phyloP scores from a whole-genome alignment of 2,329 filamentous ascomycete species.

The Xylaria sp. region DNA sequence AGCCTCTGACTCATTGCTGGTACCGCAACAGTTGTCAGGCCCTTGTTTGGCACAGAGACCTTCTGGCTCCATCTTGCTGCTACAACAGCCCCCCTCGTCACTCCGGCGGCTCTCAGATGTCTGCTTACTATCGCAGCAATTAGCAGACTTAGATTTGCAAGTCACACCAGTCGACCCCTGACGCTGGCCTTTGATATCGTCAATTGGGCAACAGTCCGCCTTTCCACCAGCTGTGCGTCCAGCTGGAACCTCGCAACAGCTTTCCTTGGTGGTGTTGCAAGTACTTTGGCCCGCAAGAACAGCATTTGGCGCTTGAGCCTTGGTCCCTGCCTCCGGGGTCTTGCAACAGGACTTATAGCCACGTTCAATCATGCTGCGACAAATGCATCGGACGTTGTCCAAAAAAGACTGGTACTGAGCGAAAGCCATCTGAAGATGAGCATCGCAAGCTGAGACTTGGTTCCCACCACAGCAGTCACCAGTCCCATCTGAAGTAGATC shows the following conservation, averaged over 20 bases:
- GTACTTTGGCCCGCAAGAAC: background rate
- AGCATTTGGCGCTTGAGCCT: background rate
- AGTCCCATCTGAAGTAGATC: constrained; percentile 4
- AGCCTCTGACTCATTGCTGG: background rate
- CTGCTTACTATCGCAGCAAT: constrained; percentile 4
- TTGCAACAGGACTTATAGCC: constrained; percentile 31
- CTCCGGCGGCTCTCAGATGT: background rate
- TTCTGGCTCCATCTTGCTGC: constrained; percentile 3
- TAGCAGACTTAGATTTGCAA: background rate
- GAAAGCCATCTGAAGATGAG: constrained; percentile 31
- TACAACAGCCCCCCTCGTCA: constrained; percentile 5
- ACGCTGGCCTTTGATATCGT: background rate
- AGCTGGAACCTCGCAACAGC: background rate
- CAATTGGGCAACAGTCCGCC: constrained; percentile 6
- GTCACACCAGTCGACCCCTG: background rate
- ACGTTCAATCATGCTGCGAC: constrained; percentile 32
- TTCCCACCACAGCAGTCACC: background rate
- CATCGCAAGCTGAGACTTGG: constrained; percentile 22
- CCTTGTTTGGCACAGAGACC: background rate
- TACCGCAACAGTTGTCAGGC: constrained; percentile 9
- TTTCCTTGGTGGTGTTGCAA: background rate
- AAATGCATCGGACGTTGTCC: constrained; percentile 31
- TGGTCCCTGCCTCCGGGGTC: background rate
- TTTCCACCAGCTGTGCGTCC: background rate
- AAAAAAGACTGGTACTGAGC: constrained; percentile 31